Base-by-base conservation (phyloP, 306 rosid species). In the Inga oerstediana region DNA sequence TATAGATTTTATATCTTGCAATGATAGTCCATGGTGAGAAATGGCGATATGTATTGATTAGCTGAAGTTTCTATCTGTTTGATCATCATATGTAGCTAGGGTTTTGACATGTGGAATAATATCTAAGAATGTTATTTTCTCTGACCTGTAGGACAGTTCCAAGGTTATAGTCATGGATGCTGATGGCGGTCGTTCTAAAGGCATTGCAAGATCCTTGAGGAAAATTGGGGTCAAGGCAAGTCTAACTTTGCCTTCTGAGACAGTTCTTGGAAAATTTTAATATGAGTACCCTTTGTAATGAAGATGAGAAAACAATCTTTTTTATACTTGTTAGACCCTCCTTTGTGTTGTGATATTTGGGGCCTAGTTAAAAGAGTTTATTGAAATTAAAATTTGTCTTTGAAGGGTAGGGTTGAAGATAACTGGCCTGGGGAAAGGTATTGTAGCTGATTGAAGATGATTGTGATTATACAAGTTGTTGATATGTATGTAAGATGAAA, bases 61-160 rank as follows among this genome's bases (percentile, higher is more conserved):
- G 39, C 30, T 72, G 61, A 79, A 75, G 79, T 82, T 77, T 35
- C 74, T 45, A 54, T 74, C 34, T 70, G 68, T 14, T 62, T 72
- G 70, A 76, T 81, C 81, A 83, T 79, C 49, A 74, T 54, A 24
- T 59, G 41, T 62, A 70, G 74, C 86, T 79, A 59, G 71, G 51
- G 79, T 79, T 58, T 89, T 32, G 66, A 78, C 75, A 82, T 85
- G 89, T 90, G 82, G 81, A 83, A 79, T 85, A 75, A 85, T 84
- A 82, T 87, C 85, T 85, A 79, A 78, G 83, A 80, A 82, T 86
- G 72, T 76, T 88, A 77, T 85, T 87, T 87, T 91, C 80, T 87
- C 66, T 91, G 83, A 75, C 84, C 84, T 93, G 90, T 96, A 96
- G 99, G 97, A 90, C 94, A 96, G 93, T 87, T 93, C 97, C 88